Evolutionary conservation across 768 basidiomycete species (phyloP).

Genomic region (Cubamyces lactineus): DNA sequence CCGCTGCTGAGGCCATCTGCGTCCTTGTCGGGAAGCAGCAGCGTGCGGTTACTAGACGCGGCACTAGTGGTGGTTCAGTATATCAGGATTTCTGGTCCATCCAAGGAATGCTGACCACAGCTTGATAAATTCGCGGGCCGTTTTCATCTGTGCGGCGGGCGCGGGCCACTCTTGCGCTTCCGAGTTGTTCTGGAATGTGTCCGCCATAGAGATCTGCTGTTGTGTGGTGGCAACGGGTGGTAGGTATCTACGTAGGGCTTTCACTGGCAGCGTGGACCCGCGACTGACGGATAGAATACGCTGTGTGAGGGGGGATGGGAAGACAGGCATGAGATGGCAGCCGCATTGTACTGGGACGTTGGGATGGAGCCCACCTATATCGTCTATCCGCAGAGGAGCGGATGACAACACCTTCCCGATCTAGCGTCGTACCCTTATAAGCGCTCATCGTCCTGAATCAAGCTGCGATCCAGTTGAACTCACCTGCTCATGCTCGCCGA

Average conservation of each 20-base stretch:
- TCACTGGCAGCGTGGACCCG: too few relatives aligned
- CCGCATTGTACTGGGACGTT: not conserved
- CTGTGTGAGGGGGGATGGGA: not conserved
- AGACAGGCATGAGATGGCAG: not conserved
- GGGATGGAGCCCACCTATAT: not conserved
- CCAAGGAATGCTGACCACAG: conserved; percentile 21
- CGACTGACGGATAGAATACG: too few relatives aligned
- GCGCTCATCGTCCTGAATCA: not conserved
- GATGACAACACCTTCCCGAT: conserved; percentile 7
- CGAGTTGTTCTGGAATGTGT: not conserved
- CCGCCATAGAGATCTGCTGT: not conserved
- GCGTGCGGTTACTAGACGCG: conserved; percentile 11
- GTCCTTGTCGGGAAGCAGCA: conserved; percentile 52
- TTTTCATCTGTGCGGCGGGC: conserved; percentile 9
- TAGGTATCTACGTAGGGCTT: too few relatives aligned
- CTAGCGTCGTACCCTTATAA: not conserved
- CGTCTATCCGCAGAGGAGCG: not conserved
- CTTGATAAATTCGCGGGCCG: conserved; percentile 24
- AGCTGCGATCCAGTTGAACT: not conserved
- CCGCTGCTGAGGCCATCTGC: conserved; percentile 39
- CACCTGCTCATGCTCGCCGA: not conserved
- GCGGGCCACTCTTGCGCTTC: conserved; percentile 25
- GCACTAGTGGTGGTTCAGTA: conserved; percentile 21
- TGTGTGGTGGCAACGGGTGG: not conserved
- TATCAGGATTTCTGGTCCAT: not conserved